phyloP scores from a whole-genome alignment of 1,284 basidiomycete species.

The Laetiporus sulphureus region DNA sequence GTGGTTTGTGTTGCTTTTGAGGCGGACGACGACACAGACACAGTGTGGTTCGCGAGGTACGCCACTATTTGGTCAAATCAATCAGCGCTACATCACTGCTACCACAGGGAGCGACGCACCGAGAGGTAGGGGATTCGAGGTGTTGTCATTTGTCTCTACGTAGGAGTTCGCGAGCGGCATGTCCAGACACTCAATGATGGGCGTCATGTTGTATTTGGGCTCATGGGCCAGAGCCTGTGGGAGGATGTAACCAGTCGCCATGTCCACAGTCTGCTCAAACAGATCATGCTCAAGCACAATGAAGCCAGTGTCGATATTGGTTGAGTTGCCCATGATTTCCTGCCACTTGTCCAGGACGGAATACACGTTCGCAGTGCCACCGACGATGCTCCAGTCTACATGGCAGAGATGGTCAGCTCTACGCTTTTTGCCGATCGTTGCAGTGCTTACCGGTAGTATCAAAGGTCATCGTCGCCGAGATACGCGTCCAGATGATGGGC shows the following conservation, averaged over 20 bases:
- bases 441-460: slow-evolving; percentile 56
- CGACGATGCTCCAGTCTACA: slow-evolving; percentile 69
- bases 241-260: slow-evolving; percentile 67
- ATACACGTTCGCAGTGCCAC: slow-evolving; percentile 51
- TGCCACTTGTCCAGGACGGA: slow-evolving; percentile 63
- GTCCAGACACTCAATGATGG: slow-evolving; percentile 64
- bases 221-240: slow-evolving; percentile 58
- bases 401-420: too few species aligned
- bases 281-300: slow-evolving; percentile 75
- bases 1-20: neutral
- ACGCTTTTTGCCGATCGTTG: too few species aligned
- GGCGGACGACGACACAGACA: neutral
- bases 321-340: slow-evolving; percentile 49
- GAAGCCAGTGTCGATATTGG: slow-evolving; percentile 47
- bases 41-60: neutral
- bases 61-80: neutral
- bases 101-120: slow-evolving; percentile 20
- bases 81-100: neutral
- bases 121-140: slow-evolving; percentile 41
- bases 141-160: slow-evolving; percentile 62
- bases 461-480: slow-evolving; percentile 49
- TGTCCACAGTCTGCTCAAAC: slow-evolving; percentile 60
- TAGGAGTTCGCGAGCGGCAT: slow-evolving; percentile 53
- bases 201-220: slow-evolving; percentile 54
- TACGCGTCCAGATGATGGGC: slow-evolving; percentile 65